Base-by-base conservation (phyloP, 176 grass and related monocot genomes). In the Urochloa ruziziensis region DNA sequence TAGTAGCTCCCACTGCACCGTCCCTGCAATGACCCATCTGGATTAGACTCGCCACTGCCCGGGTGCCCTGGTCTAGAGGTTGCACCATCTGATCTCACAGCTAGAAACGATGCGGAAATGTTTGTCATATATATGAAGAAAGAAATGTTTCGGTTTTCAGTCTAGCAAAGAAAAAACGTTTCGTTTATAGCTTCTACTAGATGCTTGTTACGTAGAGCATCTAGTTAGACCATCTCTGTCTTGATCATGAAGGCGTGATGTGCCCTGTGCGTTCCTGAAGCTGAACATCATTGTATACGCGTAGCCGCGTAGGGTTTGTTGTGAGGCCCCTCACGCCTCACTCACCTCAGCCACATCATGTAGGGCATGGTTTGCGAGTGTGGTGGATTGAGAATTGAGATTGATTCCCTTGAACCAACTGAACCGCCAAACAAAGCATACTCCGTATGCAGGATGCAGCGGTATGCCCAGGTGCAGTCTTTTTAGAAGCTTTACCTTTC, bases 401-500 rank as follows among this genome's bases (percentile, higher is more conserved):
- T 52, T 62, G 68, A 84, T 89, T 75, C 51, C 49, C 40, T 21
- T 30, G 73, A 42, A 28, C 69, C 62, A 40, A 84, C 24, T 4
- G 4, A 40, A 10, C 6, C 33, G 48, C 19, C 34, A 83, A 70
- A 34, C 64, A 82, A 86, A 71, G 83, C n/a, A n/a, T n/a, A n/a
- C n/a, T n/a, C n/a, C n/a, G n/a, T n/a, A n/a, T n/a, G n/a, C n/a
- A n/a, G n/a, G n/a, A n/a, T n/a, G n/a, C n/a, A n/a, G n/a, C n/a
- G n/a, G n/a, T n/a, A n/a, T n/a, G n/a, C 34, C 43, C 36, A 70
- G 77, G 44, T 46, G 83, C 78, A 82, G 83, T 82, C 88, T 67
- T 82, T 82, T 90, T 71, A 77, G 33, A 77, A 39, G 78, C 51
- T 30, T 67, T 46, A 17, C 61, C 42, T 67, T 49, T 42, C 43